These are phyloP conservation scores for Nakaseomyces glabratus DNA, from an alignment of 1,139 yeast species.

Conservation along the genomic window DNA sequence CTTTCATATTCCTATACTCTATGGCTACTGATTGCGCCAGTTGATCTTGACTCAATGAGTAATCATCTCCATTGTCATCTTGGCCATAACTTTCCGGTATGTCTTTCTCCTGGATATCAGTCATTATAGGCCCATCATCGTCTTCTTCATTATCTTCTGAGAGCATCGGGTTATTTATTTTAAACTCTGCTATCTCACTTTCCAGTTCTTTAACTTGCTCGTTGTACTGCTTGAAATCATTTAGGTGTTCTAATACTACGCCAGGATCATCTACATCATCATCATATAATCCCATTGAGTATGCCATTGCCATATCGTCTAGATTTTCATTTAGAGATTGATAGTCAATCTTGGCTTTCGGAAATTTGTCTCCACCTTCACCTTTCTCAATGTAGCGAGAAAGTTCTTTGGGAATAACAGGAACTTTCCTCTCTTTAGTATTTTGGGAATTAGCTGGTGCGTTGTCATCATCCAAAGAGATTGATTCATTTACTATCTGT, in stretches of 20 bases:
- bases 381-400: slow-evolving; percentile 8
- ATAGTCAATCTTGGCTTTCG: slow-evolving; percentile 35
- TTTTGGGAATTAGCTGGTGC: too few relatives aligned
- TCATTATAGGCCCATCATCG: slow-evolving; percentile 27
- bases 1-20: slow-evolving; percentile 52
- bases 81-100: slow-evolving; percentile 29
- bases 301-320: slow-evolving; percentile 55
- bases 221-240: slow-evolving; percentile 49
- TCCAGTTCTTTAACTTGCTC: slow-evolving; percentile 38
- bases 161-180: slow-evolving; percentile 19
- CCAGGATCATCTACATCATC: slow-evolving; percentile 52
- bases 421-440: too few relatives aligned
- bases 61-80: slow-evolving; percentile 33
- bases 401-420: slow-evolving; percentile 4
- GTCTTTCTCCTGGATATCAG: slow-evolving; percentile 36
- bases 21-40: slow-evolving; percentile 40
- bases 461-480: too few relatives aligned
- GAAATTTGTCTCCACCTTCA: slow-evolving; percentile 1
- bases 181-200: slow-evolving; percentile 25
- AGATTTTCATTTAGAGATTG: slow-evolving; percentile 36
- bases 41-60: slow-evolving; percentile 32
- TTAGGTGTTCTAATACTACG: slow-evolving; percentile 44
- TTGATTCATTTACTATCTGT: too few relatives aligned
- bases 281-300: slow-evolving; percentile 50
- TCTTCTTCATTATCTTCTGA: slow-evolving; percentile 22